Conservation (phyloP, 1,139 yeast species). For the Kazachstania sp. region DNA sequence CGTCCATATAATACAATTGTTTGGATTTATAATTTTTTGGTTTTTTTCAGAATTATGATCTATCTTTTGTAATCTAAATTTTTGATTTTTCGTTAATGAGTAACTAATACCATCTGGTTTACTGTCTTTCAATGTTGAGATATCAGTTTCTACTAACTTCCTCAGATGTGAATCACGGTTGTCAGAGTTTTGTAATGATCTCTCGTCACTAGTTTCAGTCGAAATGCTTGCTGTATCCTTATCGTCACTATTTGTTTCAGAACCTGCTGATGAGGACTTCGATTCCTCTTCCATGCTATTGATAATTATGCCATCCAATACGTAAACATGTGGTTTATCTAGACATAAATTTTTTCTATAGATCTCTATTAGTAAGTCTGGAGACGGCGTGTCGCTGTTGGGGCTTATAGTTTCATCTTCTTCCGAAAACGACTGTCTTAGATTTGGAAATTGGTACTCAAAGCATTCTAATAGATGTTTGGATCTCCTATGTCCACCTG, state of each 20-base stretch:
- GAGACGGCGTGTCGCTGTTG: not conserved
- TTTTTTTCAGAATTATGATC: constrained; percentile 15
- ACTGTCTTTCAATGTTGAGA: not conserved
- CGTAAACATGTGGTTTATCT: not conserved
- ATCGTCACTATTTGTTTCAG: constrained; percentile 28
- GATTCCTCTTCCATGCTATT: not conserved
- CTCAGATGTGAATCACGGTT: not conserved
- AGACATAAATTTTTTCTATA: not conserved
- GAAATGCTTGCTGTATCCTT: not conserved
- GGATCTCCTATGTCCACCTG: constrained; percentile 1
- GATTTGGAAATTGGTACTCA: constrained; percentile 23
- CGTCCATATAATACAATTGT: constrained; percentile 78
- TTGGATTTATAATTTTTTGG: constrained; percentile 18
- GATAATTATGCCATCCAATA: constrained; percentile 3
- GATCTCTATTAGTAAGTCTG: not conserved
- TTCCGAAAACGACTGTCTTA: not conserved
- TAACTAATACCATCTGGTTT: constrained; percentile 2
- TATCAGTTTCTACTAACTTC: not conserved
- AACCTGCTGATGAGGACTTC: not conserved
- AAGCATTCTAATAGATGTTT: constrained; percentile 19
- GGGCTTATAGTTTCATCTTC: not conserved
- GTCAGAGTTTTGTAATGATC: not conserved
- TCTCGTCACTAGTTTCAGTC: not conserved
- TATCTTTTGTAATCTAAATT: constrained; percentile 21
- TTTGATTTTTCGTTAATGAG: constrained; percentile 24